These are phyloP conservation scores for Gossypium lobatum DNA, from an alignment of 441 rosid species.

Conservation along the genomic window DNA sequence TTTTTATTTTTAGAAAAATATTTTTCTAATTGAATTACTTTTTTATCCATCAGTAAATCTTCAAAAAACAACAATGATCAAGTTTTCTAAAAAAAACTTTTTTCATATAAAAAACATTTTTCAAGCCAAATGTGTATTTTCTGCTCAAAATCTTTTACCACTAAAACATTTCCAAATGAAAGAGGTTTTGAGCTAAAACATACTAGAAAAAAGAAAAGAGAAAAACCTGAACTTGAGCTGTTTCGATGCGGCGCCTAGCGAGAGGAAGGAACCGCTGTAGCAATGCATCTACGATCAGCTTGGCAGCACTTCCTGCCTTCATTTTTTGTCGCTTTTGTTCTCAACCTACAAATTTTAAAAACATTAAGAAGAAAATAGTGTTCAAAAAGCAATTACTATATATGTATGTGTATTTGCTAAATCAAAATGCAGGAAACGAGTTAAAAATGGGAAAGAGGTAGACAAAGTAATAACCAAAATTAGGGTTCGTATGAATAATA, in stretches of 20 bases:
- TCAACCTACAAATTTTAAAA: not conserved
- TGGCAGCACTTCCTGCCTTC: conserved; percentile 94
- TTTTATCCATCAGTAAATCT: no score
- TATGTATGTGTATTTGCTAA: not conserved
- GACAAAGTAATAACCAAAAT: not conserved
- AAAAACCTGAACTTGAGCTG: conserved; percentile 95
- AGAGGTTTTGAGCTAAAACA: no score
- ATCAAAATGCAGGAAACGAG: not conserved
- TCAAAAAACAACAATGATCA: no score
- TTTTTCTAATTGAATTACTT: no score
- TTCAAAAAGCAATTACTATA: no score
- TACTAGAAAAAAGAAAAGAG: not conserved
- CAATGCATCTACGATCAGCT: conserved; percentile 91
- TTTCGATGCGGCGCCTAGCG: conserved; percentile 95
- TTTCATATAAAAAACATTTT: no score
- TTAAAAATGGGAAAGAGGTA: not conserved
- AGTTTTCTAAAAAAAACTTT: no score
- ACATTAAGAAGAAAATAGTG: not conserved
- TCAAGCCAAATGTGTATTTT: no score
- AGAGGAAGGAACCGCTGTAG: conserved; percentile 97
- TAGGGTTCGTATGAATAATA: not conserved
- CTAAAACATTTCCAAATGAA: not conserved
- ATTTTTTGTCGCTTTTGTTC: conserved; percentile 21
- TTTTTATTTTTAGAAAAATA: no score
- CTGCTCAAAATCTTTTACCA: no score